These are phyloP conservation scores for Quercus variabilis DNA, from an alignment of 306 rosid genomes.

Conservation along the genomic window DNA sequence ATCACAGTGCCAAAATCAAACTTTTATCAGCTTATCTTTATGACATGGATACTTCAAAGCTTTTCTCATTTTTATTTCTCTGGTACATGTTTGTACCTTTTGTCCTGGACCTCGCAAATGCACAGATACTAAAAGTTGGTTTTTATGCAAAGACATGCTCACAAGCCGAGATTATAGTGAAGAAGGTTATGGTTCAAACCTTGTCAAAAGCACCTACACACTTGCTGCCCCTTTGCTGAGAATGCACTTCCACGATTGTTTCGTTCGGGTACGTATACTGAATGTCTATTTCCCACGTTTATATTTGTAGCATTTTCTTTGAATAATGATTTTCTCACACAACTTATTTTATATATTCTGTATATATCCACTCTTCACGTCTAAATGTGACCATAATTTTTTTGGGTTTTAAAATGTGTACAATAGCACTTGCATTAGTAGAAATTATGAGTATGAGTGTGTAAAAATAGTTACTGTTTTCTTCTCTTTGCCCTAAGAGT, in stretches of 20 bases:
- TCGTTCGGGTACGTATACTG: slow-evolving; percentile 30
- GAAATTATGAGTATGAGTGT: no score
- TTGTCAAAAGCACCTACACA: slow-evolving; percentile 13
- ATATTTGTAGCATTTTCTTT: neutral
- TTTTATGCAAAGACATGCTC: slow-evolving; percentile 26
- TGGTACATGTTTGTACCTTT: neutral
- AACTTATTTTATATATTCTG: no score
- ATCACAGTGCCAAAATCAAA: neutral
- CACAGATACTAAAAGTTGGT: slow-evolving; percentile 16
- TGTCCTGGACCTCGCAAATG: neutral
- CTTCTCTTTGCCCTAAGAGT: no score
- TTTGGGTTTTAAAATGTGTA: no score
- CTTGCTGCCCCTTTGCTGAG: slow-evolving; percentile 40
- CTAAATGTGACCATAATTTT: no score
- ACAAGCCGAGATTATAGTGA: slow-evolving; percentile 10
- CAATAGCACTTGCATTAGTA: no score
- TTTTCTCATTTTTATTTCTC: neutral
- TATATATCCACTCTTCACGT: no score
- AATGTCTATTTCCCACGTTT: no score
- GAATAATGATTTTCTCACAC: no score
- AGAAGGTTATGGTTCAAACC: slow-evolving; percentile 4
- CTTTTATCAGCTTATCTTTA: neutral
- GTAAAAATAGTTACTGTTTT: no score
- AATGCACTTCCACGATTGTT: slow-evolving; percentile 47
- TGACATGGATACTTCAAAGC: slow-evolving; percentile 21